Evolutionary conservation across 768 basidiomycete species (phyloP), one percentile per base, ranked within the genome.

Genomic region (Kockovaella imperatae): DNA sequence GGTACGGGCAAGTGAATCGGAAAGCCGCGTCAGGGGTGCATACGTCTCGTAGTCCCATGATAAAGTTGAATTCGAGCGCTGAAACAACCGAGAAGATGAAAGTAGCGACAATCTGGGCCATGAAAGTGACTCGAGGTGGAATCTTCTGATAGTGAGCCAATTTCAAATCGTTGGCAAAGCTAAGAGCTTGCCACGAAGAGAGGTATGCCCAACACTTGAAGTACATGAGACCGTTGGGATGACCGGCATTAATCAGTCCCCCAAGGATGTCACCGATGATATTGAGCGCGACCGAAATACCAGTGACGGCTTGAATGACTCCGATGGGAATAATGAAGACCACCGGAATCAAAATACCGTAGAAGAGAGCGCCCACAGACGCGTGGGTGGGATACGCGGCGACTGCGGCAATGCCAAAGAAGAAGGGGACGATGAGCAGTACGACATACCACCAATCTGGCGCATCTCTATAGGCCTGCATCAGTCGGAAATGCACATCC

Each of bases 91-190:
- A 57, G 13, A 64, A 64, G 8, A 74, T 57, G 34, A 72, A 20
- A 1, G 70, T 70, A 14, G 50, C 54, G 15, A 20, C 35, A 4
- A 56, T 43, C 54, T 78, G 78, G 5, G 74, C 72, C 15, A 59
- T 29, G 74, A 90, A 88, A 78, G 86, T 84, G 54, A 79, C 73
- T 48, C 86, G 80, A 42, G 86, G 87, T 5, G 86, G 84, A 31
- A 88, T 74, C 74, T 88, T 89, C 83, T 87, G 64, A 58, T 74
- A 73, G 44, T 72, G 70, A 5, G 77, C 78, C 11, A 77, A 68
- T 72, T 90, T 90, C 61, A 88, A 74, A 60, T 85, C 82, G 20
- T 79, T 79, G 15, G 81, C 74, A 60, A 84, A 87, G 15, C 74
- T 71, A 42, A 83, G 71, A 0, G 80, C 80, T 66, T 87, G 83